Conservation (phyloP, 768 basidiomycete species). For the Galerina sulciceps region DNA sequence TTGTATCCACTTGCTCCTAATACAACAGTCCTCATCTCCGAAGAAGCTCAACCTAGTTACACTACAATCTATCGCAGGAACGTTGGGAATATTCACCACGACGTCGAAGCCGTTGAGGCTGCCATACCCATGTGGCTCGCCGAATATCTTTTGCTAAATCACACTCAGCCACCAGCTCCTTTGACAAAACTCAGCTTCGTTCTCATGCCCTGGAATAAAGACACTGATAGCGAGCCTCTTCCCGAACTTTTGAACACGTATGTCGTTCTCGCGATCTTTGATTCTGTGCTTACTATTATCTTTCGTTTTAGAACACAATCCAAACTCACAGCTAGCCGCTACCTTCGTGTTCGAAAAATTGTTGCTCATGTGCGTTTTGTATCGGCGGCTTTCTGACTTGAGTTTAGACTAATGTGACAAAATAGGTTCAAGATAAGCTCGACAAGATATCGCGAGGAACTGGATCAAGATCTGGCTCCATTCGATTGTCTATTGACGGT, state of each 20-base stretch:
- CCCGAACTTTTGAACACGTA: slow-evolving; percentile 88
- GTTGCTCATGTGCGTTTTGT: slow-evolving; percentile 67
- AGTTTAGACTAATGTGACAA: too few relatives aligned
- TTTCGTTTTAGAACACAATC: slow-evolving; percentile 61
- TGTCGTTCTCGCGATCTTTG: slow-evolving; percentile 32
- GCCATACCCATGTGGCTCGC: slow-evolving; percentile 87
- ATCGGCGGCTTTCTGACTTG: background rate
- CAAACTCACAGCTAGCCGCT: slow-evolving; percentile 87
- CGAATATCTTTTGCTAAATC: slow-evolving; percentile 81
- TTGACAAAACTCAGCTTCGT: slow-evolving; percentile 87
- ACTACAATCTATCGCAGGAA: slow-evolving; percentile 76
- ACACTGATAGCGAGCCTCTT: slow-evolving; percentile 60
- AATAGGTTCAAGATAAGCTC: slow-evolving; percentile 82
- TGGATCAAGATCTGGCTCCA: slow-evolving; percentile 31
- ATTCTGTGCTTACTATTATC: background rate
- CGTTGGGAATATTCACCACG: slow-evolving; percentile 53
- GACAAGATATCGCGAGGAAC: slow-evolving; percentile 52
- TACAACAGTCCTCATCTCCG: slow-evolving; percentile 76
- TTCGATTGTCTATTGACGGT: slow-evolving; percentile 42
- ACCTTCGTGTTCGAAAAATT: slow-evolving; percentile 85
- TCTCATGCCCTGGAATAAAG: slow-evolving; percentile 76
- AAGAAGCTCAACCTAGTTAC: slow-evolving; percentile 80
- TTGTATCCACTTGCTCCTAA: slow-evolving; percentile 58
- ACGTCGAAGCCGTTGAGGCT: slow-evolving; percentile 62
- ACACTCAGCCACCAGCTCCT: slow-evolving; percentile 51